Conservation (phyloP, 495 filamentous ascomycete genomes). For the Friedmanniomyces endolithicus region DNA sequence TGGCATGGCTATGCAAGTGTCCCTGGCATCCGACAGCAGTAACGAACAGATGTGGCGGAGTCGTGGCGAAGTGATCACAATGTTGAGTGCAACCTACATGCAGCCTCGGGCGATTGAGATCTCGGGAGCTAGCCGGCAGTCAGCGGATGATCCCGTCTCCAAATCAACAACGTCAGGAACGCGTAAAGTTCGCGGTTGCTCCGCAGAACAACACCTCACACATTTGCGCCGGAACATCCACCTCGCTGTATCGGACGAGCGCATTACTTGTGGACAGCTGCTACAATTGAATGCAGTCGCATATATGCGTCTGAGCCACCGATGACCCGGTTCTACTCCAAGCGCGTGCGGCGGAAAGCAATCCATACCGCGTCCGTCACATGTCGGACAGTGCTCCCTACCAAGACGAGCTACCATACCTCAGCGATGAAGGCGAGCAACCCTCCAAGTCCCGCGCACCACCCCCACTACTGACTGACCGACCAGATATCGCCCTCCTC, state of each 20-base stretch:
- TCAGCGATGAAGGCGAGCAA: constrained; percentile 51
- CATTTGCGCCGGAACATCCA: background rate
- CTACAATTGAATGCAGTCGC: constrained; percentile 9
- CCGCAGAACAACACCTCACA: background rate
- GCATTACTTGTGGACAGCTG: constrained; percentile 9
- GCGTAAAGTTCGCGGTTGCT: constrained; percentile 6
- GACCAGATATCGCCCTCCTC: constrained; percentile 62
- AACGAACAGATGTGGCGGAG: background rate
- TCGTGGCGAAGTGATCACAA: background rate
- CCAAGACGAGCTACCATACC: constrained; percentile 38
- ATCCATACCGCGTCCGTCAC: background rate
- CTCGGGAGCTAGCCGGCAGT: background rate
- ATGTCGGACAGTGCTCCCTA: constrained; percentile 19
- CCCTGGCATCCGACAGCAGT: too few species aligned
- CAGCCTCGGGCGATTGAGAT: too few species aligned
- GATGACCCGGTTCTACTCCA: constrained; percentile 21
- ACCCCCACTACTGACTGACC: background rate
- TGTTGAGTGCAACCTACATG: too few species aligned
- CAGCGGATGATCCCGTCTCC: background rate
- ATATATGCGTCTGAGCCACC: constrained; percentile 11
- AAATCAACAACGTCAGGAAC: background rate
- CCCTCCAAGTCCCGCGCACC: background rate
- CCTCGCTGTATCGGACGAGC: background rate
- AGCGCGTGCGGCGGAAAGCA: constrained; percentile 20
- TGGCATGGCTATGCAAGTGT: constrained; percentile 12